Percentiles rank a stretch among this genome's conserved stretches.
phyloP scores from a whole-genome alignment of 1,139 yeast genomes.

The Nadsonia commutata region DNA sequence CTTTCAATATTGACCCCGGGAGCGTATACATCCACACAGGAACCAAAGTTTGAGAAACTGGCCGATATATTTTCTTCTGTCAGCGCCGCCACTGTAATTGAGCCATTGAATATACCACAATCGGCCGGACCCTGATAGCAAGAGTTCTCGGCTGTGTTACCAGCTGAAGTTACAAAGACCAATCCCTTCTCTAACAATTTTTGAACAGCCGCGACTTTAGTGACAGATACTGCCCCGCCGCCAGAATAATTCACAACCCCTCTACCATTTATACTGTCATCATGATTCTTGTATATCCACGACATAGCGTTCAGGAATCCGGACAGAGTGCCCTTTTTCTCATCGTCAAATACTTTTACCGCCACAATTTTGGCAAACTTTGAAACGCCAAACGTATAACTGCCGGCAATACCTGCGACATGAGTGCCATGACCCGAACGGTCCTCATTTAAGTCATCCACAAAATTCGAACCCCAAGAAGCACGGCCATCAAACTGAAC shows the following conservation, averaged over 20 bases:
- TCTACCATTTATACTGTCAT: constrained; percentile 58
- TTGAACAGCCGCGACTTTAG: constrained; percentile 68
- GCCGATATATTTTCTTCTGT: background rate
- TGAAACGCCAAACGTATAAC: constrained; percentile 29
- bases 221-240: constrained; percentile 76
- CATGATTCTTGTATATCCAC: constrained; percentile 36
- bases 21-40: constrained; percentile 5
- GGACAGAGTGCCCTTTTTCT: constrained; percentile 21
- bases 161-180: constrained; percentile 5
- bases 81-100: constrained; percentile 4
- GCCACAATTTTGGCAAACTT: constrained; percentile 30
- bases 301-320: constrained; percentile 19
- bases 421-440: constrained; percentile 30
- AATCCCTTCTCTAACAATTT: constrained; percentile 24
- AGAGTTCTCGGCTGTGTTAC: constrained; percentile 2
- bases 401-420: constrained; percentile 32
- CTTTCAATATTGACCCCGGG: constrained; percentile 19
- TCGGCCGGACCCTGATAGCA: constrained; percentile 3
- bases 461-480: constrained; percentile 19
- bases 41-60: constrained; percentile 3
- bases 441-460: constrained; percentile 23
- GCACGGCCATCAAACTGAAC: constrained; percentile 39
- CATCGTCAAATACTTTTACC: constrained; percentile 24
- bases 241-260: constrained; percentile 84
- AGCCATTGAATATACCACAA: constrained; percentile 1